Evolutionary conservation across 1,284 basidiomycete species (phyloP), one percentile per base, ranked within the genome.

Genomic region (Leccinum subfulvum): DNA sequence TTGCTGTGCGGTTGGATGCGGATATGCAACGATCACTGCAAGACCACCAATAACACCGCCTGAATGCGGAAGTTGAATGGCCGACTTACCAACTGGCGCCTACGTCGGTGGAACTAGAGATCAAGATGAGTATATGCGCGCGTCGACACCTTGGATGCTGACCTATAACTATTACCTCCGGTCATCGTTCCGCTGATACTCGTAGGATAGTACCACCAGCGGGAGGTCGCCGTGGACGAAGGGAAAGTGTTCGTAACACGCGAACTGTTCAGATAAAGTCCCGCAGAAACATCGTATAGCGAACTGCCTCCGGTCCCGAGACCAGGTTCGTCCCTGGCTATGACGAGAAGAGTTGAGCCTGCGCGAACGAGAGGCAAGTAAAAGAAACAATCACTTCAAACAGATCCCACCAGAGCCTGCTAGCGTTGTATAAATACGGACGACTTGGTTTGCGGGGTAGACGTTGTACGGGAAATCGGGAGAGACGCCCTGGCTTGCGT

Each of bases 161-260:
- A 76, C 73, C 74, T 69, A 5, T 58, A 18, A 1, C 51, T 16
- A 16, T 56, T 26, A 14, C 26, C 59, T 14, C 66, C 65, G 10
- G 73, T 68, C 23, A 74, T 75, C 44, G 55, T 68, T 57, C 37
- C 74, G 55, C 64, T 69, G 14, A 79, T 77, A 54, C 79, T 82
- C 0, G 90, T 91, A 0, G 88, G 85, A 71, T 89, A 90, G 54
- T 33, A 33, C 89, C 89, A 41, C 91, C 91, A 18, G 90, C 91
- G 8, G 91, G 89, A 57, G 77, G 79, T 1, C 30, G 30, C 30
- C 9, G 26, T 28, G 26, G 6, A 28, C 6, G 7, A 28, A 28
- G 26, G 23, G 26, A 28, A 28, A 7, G 5, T 28, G 6, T 28
- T 28, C 6, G 26, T 28, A 7, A 28, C 26, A 28, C 26, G 23